Evolutionary conservation across 2,329 filamentous ascomycete species (phyloP).

Genomic region (Verticillium klebahnii): DNA sequence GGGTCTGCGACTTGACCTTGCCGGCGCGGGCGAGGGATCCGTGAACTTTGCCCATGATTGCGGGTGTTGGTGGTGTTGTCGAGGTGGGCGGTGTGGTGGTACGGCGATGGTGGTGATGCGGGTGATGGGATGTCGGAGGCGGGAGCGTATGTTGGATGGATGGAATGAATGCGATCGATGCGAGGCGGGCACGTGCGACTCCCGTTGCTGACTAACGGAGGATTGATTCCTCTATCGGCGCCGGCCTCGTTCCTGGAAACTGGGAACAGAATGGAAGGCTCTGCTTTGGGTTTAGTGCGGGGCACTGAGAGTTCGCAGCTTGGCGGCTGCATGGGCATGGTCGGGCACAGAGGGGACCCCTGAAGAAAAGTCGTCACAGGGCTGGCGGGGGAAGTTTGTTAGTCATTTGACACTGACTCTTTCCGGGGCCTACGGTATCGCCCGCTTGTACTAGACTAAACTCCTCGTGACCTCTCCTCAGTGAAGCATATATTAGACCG

Average conservation of each 20-base stretch:
- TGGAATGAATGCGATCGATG: not conserved
- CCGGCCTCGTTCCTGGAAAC: not conserved
- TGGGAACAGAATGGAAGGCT: not conserved
- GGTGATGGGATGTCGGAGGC: not conserved
- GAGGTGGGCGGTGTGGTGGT: not conserved
- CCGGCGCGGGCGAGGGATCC: conserved; percentile 90
- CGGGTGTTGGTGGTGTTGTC: conserved; percentile 20
- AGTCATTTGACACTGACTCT: not conserved
- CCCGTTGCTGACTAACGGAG: not conserved
- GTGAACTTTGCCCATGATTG: conserved; percentile 87
- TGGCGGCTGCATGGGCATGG: not conserved
- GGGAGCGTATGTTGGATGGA: not conserved
- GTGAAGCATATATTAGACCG: not conserved
- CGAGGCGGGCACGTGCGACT: not conserved
- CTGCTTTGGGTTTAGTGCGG: conserved; percentile 2
- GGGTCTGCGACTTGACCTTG: conserved; percentile 96
- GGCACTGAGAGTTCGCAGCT: not conserved
- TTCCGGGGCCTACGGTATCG: not conserved
- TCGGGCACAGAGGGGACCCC: not conserved
- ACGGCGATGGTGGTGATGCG: not conserved
- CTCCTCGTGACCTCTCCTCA: not conserved
- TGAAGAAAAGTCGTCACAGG: not conserved
- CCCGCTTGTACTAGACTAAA: not conserved
- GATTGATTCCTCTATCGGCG: not conserved
- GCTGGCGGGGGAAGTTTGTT: not conserved